A percentile compares a stretch with the other conserved stretches of the same genome.
These are phyloP conservation scores for Hypoxylon lienhwacheense DNA, from an alignment of 495 filamentous ascomycete species.

Conservation along the genomic window DNA sequence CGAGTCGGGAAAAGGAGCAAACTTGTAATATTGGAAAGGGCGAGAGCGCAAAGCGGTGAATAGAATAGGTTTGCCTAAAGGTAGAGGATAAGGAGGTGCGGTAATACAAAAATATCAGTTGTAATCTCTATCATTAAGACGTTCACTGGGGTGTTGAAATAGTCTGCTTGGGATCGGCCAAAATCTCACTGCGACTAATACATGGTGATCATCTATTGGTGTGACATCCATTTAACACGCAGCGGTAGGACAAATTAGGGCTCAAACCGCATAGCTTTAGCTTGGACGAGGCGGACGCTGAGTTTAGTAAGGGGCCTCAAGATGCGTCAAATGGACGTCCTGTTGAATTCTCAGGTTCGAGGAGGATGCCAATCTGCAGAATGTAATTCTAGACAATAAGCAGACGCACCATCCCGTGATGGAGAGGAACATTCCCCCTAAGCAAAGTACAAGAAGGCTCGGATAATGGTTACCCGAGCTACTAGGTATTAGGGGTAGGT, in stretches of 20 bases:
- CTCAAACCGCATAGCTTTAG: conserved; percentile 31
- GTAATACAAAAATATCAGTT: conserved; percentile 23
- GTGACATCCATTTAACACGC: conserved; percentile 10
- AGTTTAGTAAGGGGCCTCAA: conserved; percentile 16
- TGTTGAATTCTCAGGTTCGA: conserved; percentile 16
- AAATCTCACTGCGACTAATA: conserved; percentile 15
- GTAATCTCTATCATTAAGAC: conserved; percentile 4
- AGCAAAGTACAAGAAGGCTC: conserved; percentile 11
- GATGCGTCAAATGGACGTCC: conserved; percentile 15
- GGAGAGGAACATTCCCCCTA: conserved; percentile 17
- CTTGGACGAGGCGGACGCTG: conserved; percentile 23
- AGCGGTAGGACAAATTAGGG: conserved; percentile 26
- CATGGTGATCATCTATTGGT: conserved; percentile 15
- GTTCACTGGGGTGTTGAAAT: conserved; percentile 23
- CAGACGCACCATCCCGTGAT: conserved; percentile 7
- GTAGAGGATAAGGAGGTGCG: conserved; percentile 19
- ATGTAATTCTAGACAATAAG: conserved; percentile 17
- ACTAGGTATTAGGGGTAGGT: conserved; percentile 3
- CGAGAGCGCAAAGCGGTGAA: conserved; percentile 12
- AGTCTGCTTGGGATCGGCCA: conserved; percentile 17
- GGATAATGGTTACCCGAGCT: conserved; percentile 15
- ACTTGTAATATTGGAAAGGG: conserved; percentile 12
- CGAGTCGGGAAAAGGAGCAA: conserved; percentile 9
- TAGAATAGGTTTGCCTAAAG: conserved; percentile 13
- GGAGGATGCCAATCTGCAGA: conserved; percentile 10